Percentiles rank a stretch among this genome's conserved stretches.
These are phyloP conservation scores for Theobroma cacao DNA, from an alignment of 345 rosid genomes.

Conservation along the genomic window DNA sequence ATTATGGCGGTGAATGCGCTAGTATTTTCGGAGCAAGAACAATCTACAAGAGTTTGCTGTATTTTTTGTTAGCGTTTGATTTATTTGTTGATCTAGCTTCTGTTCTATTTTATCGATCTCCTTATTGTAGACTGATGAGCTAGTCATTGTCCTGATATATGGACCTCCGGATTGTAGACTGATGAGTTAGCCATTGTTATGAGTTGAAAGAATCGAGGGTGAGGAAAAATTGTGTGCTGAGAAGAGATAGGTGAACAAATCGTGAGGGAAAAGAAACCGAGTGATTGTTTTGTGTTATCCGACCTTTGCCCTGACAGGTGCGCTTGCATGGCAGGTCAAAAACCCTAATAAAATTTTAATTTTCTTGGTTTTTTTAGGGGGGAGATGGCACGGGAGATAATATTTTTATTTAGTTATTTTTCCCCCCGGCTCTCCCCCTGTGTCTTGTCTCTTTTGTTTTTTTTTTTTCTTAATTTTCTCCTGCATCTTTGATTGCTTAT, in stretches of 20 bases:
- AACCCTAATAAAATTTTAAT: conserved; percentile 10
- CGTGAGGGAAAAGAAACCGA: neutral
- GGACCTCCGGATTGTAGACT: neutral
- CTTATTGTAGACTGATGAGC: neutral
- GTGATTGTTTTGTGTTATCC: conserved; percentile 18
- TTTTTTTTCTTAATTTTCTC: neutral
- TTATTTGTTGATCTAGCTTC: neutral
- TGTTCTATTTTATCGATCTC: neutral
- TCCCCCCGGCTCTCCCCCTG: conserved; percentile 42
- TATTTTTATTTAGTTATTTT: neutral
- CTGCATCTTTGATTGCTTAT: neutral
- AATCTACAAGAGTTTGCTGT: neutral
- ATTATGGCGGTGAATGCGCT: neutral
- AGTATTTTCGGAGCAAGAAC: neutral
- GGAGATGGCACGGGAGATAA: conserved; percentile 44
- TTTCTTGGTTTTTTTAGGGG: conserved; percentile 19
- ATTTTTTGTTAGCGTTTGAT: neutral
- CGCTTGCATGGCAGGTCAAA: conserved; percentile 90
- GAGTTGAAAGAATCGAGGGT: neutral
- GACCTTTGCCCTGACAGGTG: conserved; percentile 94
- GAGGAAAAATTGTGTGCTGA: neutral
- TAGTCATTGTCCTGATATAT: neutral
- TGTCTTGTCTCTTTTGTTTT: neutral
- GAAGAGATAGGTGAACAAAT: neutral
- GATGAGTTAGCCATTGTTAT: neutral